These are phyloP conservation scores for Arabis alpina DNA, from an alignment of 345 rosid species.

Conservation along the genomic window DNA sequence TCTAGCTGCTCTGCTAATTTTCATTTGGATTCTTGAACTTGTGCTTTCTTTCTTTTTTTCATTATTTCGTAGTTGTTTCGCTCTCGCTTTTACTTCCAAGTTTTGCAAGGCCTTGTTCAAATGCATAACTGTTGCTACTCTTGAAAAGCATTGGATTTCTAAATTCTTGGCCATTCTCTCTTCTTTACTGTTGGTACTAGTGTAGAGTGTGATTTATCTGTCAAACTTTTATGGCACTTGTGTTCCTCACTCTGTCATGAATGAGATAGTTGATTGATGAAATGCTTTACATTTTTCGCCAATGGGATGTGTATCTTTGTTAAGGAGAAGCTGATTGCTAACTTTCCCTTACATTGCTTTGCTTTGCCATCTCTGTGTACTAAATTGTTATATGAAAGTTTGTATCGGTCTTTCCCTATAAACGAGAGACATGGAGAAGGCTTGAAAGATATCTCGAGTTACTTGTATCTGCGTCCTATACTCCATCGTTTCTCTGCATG, in stretches of 20 bases:
- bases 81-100: constrained; percentile 32
- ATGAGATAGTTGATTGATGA: not conserved
- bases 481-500: constrained; percentile 15
- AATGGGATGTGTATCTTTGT: not conserved
- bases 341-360: too few species aligned
- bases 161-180: constrained; percentile 28
- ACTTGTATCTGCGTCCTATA: not conserved
- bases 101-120: constrained; percentile 40
- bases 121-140: constrained; percentile 41
- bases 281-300: constrained; percentile 8
- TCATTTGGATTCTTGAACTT: constrained; percentile 42
- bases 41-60: not conserved
- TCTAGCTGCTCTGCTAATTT: constrained; percentile 44
- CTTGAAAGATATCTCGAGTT: constrained; percentile 3
- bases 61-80: constrained; percentile 22
- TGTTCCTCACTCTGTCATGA: not conserved
- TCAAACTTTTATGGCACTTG: not conserved
- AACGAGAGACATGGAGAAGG: constrained; percentile 6
- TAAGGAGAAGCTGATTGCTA: too few species aligned
- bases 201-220: constrained; percentile 6
- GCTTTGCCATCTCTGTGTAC: too few species aligned
- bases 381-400: not conserved
- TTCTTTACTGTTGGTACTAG: constrained; percentile 16
- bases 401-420: constrained; percentile 1
- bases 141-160: constrained; percentile 28